Percentiles rank a stretch among this genome's conserved stretches.
phyloP scores from a whole-genome alignment of 495 filamentous ascomycete species.

The Copromyces sp. region DNA sequence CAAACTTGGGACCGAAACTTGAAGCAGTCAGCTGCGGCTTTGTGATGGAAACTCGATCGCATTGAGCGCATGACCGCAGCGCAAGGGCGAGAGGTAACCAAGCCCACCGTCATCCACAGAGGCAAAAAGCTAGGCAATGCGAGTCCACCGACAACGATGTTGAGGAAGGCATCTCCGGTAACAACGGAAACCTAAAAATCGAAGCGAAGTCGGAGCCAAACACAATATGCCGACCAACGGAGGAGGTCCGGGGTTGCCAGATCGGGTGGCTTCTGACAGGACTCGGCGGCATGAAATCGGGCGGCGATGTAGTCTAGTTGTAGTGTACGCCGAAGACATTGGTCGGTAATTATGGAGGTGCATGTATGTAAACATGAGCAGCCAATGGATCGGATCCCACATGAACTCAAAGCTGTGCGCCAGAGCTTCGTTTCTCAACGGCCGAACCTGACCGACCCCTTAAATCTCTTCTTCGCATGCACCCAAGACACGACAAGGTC shows the following conservation, averaged over 20 bases:
- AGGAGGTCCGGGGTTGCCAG: neutral
- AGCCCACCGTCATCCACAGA: neutral
- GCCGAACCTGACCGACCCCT: constrained; percentile 2
- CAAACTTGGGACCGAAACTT: neutral
- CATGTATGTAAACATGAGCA: neutral
- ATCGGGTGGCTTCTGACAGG: neutral
- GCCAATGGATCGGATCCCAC: neutral
- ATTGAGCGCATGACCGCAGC: neutral
- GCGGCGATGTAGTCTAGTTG: neutral
- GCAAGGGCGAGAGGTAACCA: neutral
- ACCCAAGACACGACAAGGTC: constrained; percentile 5
- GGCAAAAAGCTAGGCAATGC: neutral
- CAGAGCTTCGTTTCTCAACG: constrained; percentile 4
- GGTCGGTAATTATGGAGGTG: neutral
- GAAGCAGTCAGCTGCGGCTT: neutral
- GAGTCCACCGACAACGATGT: neutral
- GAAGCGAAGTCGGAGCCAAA: neutral
- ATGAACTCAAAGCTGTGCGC: constrained; percentile 6
- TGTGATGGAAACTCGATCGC: neutral
- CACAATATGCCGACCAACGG: neutral
- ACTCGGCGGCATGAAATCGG: neutral
- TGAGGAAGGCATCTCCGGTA: neutral
- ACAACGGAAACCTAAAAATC: neutral
- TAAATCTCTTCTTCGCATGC: neutral
- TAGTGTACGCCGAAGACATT: neutral